Conservation (phyloP, 108 stramenopile species). For the Epipyxis sp. region DNA sequence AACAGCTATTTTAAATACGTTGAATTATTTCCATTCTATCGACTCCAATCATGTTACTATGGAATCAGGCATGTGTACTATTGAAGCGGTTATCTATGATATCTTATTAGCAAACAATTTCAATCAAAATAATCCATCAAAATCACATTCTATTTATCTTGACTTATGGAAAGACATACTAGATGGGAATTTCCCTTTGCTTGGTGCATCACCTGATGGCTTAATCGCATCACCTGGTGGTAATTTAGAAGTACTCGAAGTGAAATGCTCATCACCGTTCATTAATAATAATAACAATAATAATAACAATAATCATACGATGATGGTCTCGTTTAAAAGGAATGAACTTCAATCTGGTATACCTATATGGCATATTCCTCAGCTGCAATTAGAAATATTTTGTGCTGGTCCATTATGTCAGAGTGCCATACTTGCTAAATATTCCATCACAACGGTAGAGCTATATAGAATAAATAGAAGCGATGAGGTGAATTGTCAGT, state of each 20-base stretch:
- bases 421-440: neutral
- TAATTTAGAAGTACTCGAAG: neutral
- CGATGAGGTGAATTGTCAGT: neutral
- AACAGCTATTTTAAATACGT: neutral
- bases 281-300: too few relatives aligned
- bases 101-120: neutral
- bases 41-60: neutral
- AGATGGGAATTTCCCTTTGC: neutral
- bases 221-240: neutral
- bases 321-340: neutral
- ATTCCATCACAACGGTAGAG: neutral
- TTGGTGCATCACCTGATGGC: slow-evolving; percentile 11
- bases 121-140: too few relatives aligned
- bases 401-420: neutral
- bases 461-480: neutral
- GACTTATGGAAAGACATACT: neutral
- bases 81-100: neutral
- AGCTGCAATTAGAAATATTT: slow-evolving; percentile 5
- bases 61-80: neutral
- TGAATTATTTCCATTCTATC: neutral
- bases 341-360: neutral
- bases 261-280: slow-evolving; percentile 10
- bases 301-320: neutral
- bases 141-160: too few relatives aligned
- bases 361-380: slow-evolving; percentile 13